Base-by-base conservation (phyloP, 139 green algal species). In the Chlorella vulgaris region DNA sequence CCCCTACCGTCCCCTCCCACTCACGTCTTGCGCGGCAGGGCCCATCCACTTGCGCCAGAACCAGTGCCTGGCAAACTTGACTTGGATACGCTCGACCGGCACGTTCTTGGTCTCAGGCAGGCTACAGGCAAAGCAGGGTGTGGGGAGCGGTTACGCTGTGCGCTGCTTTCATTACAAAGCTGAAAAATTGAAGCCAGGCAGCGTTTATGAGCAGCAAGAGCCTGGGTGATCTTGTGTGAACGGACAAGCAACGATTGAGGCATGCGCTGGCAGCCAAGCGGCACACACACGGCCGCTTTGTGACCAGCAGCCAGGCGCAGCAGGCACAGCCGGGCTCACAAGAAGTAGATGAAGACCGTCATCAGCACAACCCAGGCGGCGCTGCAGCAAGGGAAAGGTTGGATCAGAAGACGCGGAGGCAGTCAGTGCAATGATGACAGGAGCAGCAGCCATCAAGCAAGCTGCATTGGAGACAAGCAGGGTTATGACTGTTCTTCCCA, bases 51-150 rank as follows among this genome's bases (percentile, higher is more conserved):
- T 75, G 31, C 43, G 8, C 84, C 84, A 88, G 68, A 84, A 82
- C 84, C 55, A 65, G 55, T 65, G 55, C 55, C n/a, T 65, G 21
- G 31, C 7, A 51, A 50, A 42, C 31, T 7, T 31, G 19, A 31
- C 10, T 3, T 26, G 74, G 74, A 81, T 65, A 7, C n/a, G 39
- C 80, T 93, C 90, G 29, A 92, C 78, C 26, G 87, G 83, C 38
- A 93, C 76, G 19, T 80, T 83, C 81, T 92, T 92, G 69, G 89
- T 93, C 85, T 95, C 91, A 31, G 91, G 91, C 38, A 95, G 58
- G 28, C 24, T 92, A 66, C 15, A 81, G 55, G 0, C 87, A 94
- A 77, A 15, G 88, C 65, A 33, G 92, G 78, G 63, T 78, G 69
- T 42, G 26, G 35, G 35, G 21, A 35, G 31, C 4, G 4, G 5